Conservation (phyloP, 2,329 filamentous ascomycete species). For the Alternaria novae-zelandiae region DNA sequence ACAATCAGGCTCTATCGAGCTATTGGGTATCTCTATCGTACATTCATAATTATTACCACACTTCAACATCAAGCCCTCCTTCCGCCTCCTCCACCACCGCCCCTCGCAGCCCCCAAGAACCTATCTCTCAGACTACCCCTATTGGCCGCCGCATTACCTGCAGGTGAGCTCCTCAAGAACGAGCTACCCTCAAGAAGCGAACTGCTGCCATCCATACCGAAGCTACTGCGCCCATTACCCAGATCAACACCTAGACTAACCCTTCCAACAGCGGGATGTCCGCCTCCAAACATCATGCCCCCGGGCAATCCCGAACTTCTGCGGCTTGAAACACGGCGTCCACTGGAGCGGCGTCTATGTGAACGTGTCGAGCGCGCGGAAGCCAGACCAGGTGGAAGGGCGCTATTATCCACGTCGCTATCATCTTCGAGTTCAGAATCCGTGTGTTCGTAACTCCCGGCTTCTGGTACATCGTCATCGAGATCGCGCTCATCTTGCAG, state of each 20-base stretch:
- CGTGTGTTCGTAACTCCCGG: conserved; percentile 61
- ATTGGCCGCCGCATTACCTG: conserved; percentile 28
- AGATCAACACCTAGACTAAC: conserved; percentile 29
- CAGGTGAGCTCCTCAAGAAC: conserved; percentile 44
- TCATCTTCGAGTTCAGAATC: conserved; percentile 59
- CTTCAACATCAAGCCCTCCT: conserved; percentile 11
- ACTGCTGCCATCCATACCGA: conserved; percentile 44
- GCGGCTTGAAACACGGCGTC: conserved; percentile 26
- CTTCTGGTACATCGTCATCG: conserved; percentile 60
- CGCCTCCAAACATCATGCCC: conserved; percentile 6
- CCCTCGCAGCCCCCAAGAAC: conserved; percentile 32
- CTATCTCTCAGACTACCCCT: conserved; percentile 37
- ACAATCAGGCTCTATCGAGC: background rate
- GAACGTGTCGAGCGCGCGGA: conserved; percentile 29
- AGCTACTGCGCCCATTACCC: conserved; percentile 35
- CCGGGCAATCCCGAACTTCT: conserved; percentile 24
- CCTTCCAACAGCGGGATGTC: conserved; percentile 7
- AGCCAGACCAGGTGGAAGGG: conserved; percentile 21
- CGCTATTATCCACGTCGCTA: conserved; percentile 32
- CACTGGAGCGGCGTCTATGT: conserved; percentile 28
- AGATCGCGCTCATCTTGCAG: conserved; percentile 57
- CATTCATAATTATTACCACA: conserved; percentile 2
- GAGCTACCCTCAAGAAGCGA: conserved; percentile 47
- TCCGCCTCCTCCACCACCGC: conserved; percentile 19
- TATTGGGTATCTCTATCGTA: conserved; percentile 6